phyloP scores from a whole-genome alignment of 2,329 filamentous ascomycete genomes.

The Colletotrichum graminicola region DNA sequence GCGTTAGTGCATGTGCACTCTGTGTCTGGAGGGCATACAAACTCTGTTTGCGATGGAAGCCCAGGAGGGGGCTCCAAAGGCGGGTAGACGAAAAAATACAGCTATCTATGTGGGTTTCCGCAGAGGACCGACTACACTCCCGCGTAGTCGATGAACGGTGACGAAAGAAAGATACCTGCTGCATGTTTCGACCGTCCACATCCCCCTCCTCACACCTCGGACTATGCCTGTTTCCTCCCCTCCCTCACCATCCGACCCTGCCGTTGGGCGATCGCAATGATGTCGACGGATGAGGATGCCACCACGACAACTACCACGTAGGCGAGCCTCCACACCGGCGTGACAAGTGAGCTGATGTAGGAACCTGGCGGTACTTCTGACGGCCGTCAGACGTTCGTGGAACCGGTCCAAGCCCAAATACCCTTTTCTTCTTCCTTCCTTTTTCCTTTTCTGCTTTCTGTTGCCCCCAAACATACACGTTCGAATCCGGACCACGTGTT shows the following conservation, averaged over 20 bases:
- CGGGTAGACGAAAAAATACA: neutral
- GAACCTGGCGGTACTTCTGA: neutral
- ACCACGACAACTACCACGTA: neutral
- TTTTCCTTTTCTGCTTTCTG: neutral
- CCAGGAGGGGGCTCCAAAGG: neutral
- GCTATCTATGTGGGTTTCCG: neutral
- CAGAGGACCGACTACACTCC: neutral
- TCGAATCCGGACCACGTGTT: neutral
- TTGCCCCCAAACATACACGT: neutral
- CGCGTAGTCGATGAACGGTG: neutral
- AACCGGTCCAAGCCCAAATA: neutral
- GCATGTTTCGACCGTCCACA: neutral
- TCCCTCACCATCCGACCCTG: neutral
- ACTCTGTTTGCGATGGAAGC: neutral
- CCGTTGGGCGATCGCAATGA: neutral
- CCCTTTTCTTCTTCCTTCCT: neutral
- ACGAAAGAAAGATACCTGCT: neutral
- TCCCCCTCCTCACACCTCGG: neutral
- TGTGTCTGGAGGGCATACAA: neutral
- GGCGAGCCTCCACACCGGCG: neutral
- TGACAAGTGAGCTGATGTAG: neutral
- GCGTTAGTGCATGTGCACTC: neutral
- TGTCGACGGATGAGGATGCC: slow-evolving; percentile 1
- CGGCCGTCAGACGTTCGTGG: slow-evolving; percentile 1
- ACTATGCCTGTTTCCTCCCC: neutral